Percentiles rank a stretch among this genome's conserved stretches.
Conservation (phyloP, 1,284 basidiomycete genomes). For the Caloboletus firmus region DNA sequence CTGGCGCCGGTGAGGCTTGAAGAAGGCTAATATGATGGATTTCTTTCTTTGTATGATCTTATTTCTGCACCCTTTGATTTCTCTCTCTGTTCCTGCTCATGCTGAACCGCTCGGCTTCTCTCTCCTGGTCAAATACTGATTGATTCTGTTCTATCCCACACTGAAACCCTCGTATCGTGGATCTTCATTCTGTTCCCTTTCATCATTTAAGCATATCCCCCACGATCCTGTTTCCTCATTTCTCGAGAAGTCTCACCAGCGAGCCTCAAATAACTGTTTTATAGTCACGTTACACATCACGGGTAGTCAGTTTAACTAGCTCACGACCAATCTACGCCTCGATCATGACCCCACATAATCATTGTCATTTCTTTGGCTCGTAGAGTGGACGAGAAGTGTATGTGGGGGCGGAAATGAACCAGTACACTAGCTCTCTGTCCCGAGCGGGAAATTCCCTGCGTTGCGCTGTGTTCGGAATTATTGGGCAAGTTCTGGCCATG, state of each 20-base stretch:
- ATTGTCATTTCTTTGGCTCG: not conserved
- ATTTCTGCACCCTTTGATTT: slow-evolving; percentile 9
- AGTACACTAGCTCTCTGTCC: not conserved
- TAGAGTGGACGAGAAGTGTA: not conserved
- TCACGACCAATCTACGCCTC: slow-evolving; percentile 25
- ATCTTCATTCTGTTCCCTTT: slow-evolving; percentile 14
- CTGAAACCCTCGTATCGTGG: slow-evolving; percentile 17
- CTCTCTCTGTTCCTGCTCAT: not conserved
- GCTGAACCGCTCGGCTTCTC: slow-evolving; percentile 4
- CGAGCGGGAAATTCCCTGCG: slow-evolving; percentile 6
- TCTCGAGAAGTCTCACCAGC: slow-evolving; percentile 1
- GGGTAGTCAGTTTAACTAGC: slow-evolving; percentile 21
- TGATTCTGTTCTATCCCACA: slow-evolving; percentile 14
- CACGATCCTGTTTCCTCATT: slow-evolving; percentile 8
- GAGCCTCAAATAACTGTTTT: slow-evolving; percentile 26
- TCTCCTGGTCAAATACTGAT: slow-evolving; percentile 1
- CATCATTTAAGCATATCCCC: slow-evolving; percentile 15
- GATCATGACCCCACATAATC: slow-evolving; percentile 18
- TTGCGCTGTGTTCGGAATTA: not conserved
- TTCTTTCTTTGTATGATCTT: slow-evolving; percentile 5
- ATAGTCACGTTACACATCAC: slow-evolving; percentile 20
- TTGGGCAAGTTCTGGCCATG: not conserved
- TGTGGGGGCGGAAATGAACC: slow-evolving; percentile 14
- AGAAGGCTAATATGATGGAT: not conserved
- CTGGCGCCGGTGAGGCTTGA: slow-evolving; percentile 20